phyloP scores from a whole-genome alignment of 257 asterid genomes.

The Buddleja alternifolia region DNA sequence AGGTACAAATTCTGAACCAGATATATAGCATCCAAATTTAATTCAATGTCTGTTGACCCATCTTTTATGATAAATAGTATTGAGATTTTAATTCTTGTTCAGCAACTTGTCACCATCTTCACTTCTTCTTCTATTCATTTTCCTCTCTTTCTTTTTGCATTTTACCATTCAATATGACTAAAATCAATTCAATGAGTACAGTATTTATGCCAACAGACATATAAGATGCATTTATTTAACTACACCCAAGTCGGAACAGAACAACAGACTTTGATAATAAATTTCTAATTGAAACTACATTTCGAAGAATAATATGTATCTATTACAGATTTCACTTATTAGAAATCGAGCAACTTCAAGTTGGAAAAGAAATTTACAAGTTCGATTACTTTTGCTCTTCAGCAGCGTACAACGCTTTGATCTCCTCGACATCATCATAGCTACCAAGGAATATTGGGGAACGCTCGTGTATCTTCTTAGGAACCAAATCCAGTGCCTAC shows the following conservation, averaged over 20 bases:
- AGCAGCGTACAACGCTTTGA: conserved; percentile 79
- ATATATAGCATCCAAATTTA: too few species aligned
- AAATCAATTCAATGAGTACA: too few species aligned
- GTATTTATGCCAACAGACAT: too few species aligned
- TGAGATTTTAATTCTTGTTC: too few species aligned
- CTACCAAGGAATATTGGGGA: conserved; percentile 95
- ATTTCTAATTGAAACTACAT: conserved; percentile 8
- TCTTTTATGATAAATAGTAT: too few species aligned
- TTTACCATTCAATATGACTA: too few species aligned
- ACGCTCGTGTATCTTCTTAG: conserved; percentile 81
- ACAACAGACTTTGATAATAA: neutral
- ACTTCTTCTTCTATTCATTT: too few species aligned
- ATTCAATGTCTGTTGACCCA: too few species aligned
- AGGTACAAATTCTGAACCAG: too few species aligned
- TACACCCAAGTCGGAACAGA: too few species aligned
- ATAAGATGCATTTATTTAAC: conserved; percentile 13
- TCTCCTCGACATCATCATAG: conserved; percentile 90
- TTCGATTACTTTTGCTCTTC: conserved; percentile 51
- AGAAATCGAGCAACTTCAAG: conserved; percentile 9
- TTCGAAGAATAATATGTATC: conserved; percentile 21
- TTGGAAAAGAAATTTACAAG: conserved; percentile 17
- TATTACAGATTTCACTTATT: conserved; percentile 19
- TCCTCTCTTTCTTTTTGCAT: too few species aligned
- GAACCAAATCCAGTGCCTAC: conserved; percentile 90
- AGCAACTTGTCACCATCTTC: too few species aligned